These are phyloP conservation scores for Musa itinerans DNA, from an alignment of 176 grass and related monocot genomes.

Conservation along the genomic window DNA sequence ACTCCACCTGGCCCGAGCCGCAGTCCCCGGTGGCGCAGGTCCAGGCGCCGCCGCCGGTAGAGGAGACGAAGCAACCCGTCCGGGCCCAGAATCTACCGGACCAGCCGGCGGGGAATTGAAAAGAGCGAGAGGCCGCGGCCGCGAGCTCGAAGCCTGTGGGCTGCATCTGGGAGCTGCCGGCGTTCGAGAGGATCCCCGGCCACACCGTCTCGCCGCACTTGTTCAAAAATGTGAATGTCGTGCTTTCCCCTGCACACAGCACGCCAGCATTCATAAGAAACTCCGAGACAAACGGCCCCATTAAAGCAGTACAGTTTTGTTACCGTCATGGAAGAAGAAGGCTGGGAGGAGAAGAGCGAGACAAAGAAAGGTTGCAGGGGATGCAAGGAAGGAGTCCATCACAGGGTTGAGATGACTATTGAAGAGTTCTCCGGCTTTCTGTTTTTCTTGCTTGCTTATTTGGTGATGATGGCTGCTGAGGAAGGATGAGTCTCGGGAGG, in stretches of 20 bases:
- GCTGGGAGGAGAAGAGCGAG: not conserved
- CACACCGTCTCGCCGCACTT: conserved; percentile 72
- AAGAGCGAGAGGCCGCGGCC: conserved; percentile 38
- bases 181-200: conserved; percentile 73
- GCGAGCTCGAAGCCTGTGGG: conserved; percentile 66
- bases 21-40: conserved; percentile 79
- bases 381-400: too few relatives aligned
- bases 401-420: too few relatives aligned
- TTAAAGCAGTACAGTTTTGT: not conserved
- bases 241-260: conserved; percentile 5
- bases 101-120: conserved; percentile 58
- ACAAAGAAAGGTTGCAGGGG: not conserved
- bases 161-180: conserved; percentile 51
- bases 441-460: too few relatives aligned
- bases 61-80: conserved; percentile 63
- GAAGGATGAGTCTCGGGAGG: too few relatives aligned
- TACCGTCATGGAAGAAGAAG: not conserved
- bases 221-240: conserved; percentile 88
- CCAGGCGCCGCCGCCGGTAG: conserved; percentile 26
- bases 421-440: too few relatives aligned
- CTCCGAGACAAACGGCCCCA: not conserved
- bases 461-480: too few relatives aligned
- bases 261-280: not conserved
- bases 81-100: conserved; percentile 89
- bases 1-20: conserved; percentile 65